A percentile compares a stretch with the other conserved stretches of the same genome.
These are phyloP conservation scores for Tetradesmus obliquus DNA, from an alignment of 139 green algal genomes.

Conservation along the genomic window DNA sequence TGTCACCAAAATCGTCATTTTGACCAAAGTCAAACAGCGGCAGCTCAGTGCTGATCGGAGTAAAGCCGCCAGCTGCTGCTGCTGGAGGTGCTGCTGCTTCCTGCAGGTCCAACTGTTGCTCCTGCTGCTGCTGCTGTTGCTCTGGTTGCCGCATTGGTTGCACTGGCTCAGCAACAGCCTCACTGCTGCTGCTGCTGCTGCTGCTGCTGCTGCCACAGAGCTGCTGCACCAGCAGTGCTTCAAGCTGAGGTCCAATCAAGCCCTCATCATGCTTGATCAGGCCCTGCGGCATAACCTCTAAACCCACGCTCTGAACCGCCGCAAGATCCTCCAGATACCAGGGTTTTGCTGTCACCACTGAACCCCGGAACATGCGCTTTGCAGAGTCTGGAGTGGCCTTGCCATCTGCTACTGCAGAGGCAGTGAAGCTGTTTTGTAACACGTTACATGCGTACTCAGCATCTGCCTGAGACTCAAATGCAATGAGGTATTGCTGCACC, in stretches of 20 bases:
- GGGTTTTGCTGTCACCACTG: conserved; percentile 18
- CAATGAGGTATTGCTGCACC: conserved; percentile 15
- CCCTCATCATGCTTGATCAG: neutral
- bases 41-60: conserved; percentile 17
- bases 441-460: conserved; percentile 20
- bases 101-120: neutral
- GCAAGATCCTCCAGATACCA: conserved; percentile 41
- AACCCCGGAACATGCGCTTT: neutral
- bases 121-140: neutral
- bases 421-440: neutral
- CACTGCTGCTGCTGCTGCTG: neutral
- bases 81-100: neutral
- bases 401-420: neutral
- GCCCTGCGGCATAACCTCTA: conserved; percentile 27
- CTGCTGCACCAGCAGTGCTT: conserved; percentile 18
- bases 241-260: neutral
- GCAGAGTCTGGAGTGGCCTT: neutral
- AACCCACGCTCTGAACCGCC: neutral
- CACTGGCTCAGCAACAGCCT: neutral
- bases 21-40: conserved; percentile 21
- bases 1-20: neutral
- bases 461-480: conserved; percentile 25
- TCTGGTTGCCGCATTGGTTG: neutral
- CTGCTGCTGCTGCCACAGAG: neutral
- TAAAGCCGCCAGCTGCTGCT: neutral